Percentiles rank a stretch among this genome's conserved stretches.
These are phyloP conservation scores for Phialophora expanda DNA, from an alignment of 2,329 filamentous ascomycete species.

Conservation along the genomic window DNA sequence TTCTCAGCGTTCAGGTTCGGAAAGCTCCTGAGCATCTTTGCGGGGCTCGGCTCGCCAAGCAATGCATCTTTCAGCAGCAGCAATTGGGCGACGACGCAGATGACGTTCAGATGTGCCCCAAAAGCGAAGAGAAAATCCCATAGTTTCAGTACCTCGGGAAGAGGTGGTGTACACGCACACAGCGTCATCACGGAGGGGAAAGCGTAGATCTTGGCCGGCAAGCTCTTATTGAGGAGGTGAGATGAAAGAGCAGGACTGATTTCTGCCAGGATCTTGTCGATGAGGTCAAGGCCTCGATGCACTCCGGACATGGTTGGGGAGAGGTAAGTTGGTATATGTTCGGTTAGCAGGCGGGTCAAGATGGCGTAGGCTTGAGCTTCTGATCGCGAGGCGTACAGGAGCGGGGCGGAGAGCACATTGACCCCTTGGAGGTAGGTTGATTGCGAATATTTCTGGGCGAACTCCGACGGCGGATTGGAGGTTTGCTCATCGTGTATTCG, in stretches of 20 bases:
- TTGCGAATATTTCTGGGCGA: constrained; percentile 42
- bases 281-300: constrained; percentile 85
- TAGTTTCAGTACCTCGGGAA: constrained; percentile 88
- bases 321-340: constrained; percentile 91
- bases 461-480: constrained; percentile 55
- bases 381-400: constrained; percentile 90
- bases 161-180: constrained; percentile 91
- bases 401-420: constrained; percentile 96
- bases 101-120: constrained; percentile 88
- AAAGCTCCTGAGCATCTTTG: constrained; percentile 86
- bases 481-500: constrained; percentile 78
- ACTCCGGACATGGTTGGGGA: constrained; percentile 97
- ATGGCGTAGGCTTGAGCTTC: constrained; percentile 93
- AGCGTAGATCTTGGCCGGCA: constrained; percentile 93
- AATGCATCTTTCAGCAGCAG: constrained; percentile 86
- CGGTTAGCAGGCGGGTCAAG: constrained; percentile 84
- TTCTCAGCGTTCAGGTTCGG: constrained; percentile 81
- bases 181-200: constrained; percentile 94
- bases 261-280: constrained; percentile 89
- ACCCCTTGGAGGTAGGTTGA: constrained; percentile 87
- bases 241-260: constrained; percentile 86
- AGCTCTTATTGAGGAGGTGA: constrained; percentile 82
- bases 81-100: constrained; percentile 95
- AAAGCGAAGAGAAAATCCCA: constrained; percentile 99
- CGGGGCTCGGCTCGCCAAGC: constrained; percentile 83